Evolutionary conservation across 139 green algal genomes (phyloP), one percentile per base, ranked within the genome.

Genomic region (Limnomonas spitsbergensis): DNA sequence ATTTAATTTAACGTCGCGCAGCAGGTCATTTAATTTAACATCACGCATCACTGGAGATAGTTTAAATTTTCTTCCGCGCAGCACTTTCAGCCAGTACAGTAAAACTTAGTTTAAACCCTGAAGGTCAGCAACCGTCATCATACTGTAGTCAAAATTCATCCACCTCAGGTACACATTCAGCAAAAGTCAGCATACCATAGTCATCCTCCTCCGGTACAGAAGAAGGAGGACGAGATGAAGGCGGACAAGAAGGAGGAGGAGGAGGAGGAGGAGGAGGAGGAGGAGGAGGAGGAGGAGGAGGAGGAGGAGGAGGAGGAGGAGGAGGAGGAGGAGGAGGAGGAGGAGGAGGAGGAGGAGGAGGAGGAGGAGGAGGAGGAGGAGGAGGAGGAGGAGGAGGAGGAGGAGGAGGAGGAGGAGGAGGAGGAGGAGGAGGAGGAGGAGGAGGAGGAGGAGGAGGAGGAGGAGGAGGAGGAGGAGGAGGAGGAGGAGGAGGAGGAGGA

Each of bases 311-410:
- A 40, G 40, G 24, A 2, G 7, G 39, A 29, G 29, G 34, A 0
- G 3, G 32, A 56, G 52, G 69, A 47, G 71, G 77, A 73, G 24
- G 79, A 81, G 74, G 78, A 81, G 27, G 54, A 32, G 0, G 54
- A 75, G 14, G 72, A 80, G 32, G 77, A 76, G 53, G 75, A 2
- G 54, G 79, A 86, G 69, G 69, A 32, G 40, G 73, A 53, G 24
- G 77, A 74, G 9, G 56, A 76, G 37, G 79, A 83, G 78, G 75
- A 38, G 29, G 53, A 67, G 42, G 75, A 83, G 53, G 53, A 54
- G 40, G 6, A 80, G n/a, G n/a, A 78, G 53, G 78, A 78, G 20
- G 52, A 66, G 20, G 24, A 66, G 52, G 52, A 14, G 52, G 20
- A 29, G 14, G 52, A 14, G 52, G 20, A 29, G 4, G 42, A 26